Evolutionary conservation across 768 basidiomycete species (phyloP), one percentile per base, ranked within the genome.

Genomic region (Boletus tylopilopsis): DNA sequence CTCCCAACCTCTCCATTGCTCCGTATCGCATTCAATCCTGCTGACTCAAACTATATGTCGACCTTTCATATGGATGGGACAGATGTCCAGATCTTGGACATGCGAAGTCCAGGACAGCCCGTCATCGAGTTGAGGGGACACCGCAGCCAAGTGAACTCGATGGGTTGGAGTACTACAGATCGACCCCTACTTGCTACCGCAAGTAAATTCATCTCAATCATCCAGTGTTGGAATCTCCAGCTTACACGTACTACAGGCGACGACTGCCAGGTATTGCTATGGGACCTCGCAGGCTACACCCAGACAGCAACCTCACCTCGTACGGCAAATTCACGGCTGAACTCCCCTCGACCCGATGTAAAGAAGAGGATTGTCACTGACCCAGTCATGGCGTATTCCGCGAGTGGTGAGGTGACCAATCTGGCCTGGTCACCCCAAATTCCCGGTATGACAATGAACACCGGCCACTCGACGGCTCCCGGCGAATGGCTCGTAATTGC

Each of bases 91-190:
- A 90, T 99, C 23, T 74, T 99, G 54, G 96, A 99, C 62, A 97
- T 97, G 90, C 82, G 96, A 45, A 90, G 85, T 68, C 96, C 96
- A 2, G 96, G 96, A 2, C 85, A 90, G 53, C 94, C 96, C 0
- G 94, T 97, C 16, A 87, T 94, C 62, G 94, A 98, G 68, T 73
- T 97, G 18, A 79, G 81, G 54, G 93, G 81, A 16, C 95, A 98
- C 64, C 79, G 83, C 46, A 82, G 79, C 24, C 81, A 85, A 49
- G 79, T 97, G 39, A 93, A 94, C 58, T 88, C 87, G 2, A 78
- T 97, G 41, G 90, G 88, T 7, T 98, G 95, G 95, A 88, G 94
- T 24, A 79, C 87, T 4, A 81, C 81, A 3, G 88, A 92, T 19
- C 86, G 82, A 23, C 89, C 91, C 13, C 76, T 94, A 45, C 75